phyloP scores from a whole-genome alignment of 805 yeast species.

The Kluyveromyces starmeri region DNA sequence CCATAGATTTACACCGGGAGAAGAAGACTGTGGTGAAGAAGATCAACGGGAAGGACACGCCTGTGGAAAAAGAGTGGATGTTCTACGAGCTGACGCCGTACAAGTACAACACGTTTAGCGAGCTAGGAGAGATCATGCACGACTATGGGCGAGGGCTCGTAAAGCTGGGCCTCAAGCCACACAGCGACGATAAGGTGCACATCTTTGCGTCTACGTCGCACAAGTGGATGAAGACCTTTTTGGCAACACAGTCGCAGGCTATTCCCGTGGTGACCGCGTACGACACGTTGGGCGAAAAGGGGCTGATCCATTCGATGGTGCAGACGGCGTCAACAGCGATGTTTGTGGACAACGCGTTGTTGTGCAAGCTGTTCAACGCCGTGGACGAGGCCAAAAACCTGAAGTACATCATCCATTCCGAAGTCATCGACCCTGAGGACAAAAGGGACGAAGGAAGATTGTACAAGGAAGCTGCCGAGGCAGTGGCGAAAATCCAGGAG shows the following conservation, averaged over 20 bases:
- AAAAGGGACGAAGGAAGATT: conserved; percentile 54
- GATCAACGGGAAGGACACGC: conserved; percentile 64
- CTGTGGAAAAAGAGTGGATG: conserved; percentile 80
- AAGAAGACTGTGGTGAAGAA: conserved; percentile 62
- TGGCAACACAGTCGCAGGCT: conserved; percentile 68
- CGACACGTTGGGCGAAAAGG: conserved; percentile 86
- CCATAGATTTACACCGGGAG: conserved; percentile 67
- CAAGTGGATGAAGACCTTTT: conserved; percentile 82
- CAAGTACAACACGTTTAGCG: conserved; percentile 51
- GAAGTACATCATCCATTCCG: conserved; percentile 64
- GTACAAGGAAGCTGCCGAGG: conserved; percentile 47
- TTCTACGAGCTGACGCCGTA: conserved; percentile 75
- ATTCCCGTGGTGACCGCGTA: conserved; percentile 93
- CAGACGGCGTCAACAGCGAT: conserved; percentile 75
- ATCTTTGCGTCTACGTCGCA: conserved; percentile 83
- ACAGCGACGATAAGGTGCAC: conserved; percentile 55
- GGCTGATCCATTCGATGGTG: conserved; percentile 74
- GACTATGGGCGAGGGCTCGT: conserved; percentile 68
- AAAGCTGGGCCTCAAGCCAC: conserved; percentile 60
- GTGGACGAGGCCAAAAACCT: conserved; percentile 52
- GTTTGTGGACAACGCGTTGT: conserved; percentile 73
- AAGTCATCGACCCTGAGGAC: conserved; percentile 50
- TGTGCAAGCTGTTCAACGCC: conserved; percentile 62
- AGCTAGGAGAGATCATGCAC: conserved; percentile 42
- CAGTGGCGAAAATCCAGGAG: conserved; percentile 49